Conservation (phyloP, 768 basidiomycete genomes). For the Mycena venus region DNA sequence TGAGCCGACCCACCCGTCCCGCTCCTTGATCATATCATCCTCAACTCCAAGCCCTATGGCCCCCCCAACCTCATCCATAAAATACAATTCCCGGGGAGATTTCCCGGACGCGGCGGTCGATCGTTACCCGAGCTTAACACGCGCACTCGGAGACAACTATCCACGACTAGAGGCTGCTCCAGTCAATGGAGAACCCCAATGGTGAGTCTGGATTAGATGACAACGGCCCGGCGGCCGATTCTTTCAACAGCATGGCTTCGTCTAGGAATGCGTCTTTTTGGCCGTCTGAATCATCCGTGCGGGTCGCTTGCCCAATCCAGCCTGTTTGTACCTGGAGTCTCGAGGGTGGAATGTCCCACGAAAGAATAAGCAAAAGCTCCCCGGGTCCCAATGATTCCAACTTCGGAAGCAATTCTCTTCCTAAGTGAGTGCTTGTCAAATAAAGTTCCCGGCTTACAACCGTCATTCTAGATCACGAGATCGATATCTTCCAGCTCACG, state of each 20-base stretch:
- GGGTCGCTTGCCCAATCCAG: background rate
- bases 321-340: background rate
- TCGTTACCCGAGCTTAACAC: constrained; percentile 17
- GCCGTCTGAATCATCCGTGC: background rate
- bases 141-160: constrained; percentile 11
- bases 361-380: background rate
- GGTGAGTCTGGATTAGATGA: background rate
- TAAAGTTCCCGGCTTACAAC: background rate
- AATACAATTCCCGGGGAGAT: background rate
- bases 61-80: background rate
- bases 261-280: background rate
- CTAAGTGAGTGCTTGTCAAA: background rate
- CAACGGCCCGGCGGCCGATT: background rate
- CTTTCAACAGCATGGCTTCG: background rate
- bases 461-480: background rate
- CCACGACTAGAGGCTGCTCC: background rate
- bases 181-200: background rate
- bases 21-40: background rate
- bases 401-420: background rate
- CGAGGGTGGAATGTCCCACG: background rate
- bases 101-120: background rate
- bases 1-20: background rate
- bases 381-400: too few relatives aligned
- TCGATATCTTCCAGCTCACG: background rate
- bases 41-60: background rate